Base-by-base conservation (phyloP, 306 rosid species). In the Dalbergia cochinchinensis region DNA sequence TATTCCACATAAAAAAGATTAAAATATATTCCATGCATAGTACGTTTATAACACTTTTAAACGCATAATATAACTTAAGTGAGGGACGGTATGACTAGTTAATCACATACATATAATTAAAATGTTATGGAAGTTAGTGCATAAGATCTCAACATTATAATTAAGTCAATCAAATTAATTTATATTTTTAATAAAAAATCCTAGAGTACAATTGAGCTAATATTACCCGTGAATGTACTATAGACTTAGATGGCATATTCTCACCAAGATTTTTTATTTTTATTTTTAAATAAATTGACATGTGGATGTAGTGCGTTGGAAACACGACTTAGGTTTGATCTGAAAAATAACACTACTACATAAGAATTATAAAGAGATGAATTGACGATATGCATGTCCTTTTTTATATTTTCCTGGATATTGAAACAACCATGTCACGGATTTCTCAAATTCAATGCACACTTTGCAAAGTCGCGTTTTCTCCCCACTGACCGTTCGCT, bases 351-450 rank as follows among this genome's bases (percentile, higher is more conserved):
- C 41, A 57, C 14, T 39, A 22, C 42, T 15, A 34, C 58, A 44
- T 26, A 44, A 78, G 22, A 31, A 54, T 41, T 67, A 58, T 44
- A 22, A 54, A 34, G 54, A 7, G 11, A 18, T 13, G 34, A 74
- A 22, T 59, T 45, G 31, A 9, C 42, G 3, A 14, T 59, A 19
- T 11, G 13, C 13, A 47, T 58, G 54, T 41, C 45, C 22, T 59
- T 73, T 59, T 73, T 39, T 5, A 16, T 44, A 73, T 6, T 20
- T 50, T 20, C 10, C 15, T 65, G 42, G 50, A 35, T 65, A 65
- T 73, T 54, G 58, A 81, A 73, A 16, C 33, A 69, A 9, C 8
- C 13, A 75, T 60, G 87, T 80, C 87, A 80, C 82, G 82, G 84
- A 84, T 60, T 44, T 67, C 54, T 35, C 47, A 57, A 76, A 16